phyloP scores from a whole-genome alignment of 2,329 filamentous ascomycete genomes.

The Curvularia spicifera region DNA sequence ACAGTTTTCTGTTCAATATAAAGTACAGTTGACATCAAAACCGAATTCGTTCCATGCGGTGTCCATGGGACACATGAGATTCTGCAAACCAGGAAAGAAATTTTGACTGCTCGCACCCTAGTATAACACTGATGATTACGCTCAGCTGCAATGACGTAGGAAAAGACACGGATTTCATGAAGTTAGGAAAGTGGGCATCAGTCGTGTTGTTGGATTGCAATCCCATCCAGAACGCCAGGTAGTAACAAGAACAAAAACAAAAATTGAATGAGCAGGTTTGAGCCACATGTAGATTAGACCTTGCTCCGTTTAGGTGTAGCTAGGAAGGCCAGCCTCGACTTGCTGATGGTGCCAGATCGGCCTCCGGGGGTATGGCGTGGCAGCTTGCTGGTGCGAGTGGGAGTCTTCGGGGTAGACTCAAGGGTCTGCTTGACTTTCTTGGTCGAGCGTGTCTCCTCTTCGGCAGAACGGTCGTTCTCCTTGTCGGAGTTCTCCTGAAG shows the following conservation, averaged over 20 bases:
- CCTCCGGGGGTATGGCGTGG: slow-evolving; percentile 40
- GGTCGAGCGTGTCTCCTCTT: slow-evolving; percentile 39
- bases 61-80: slow-evolving; percentile 17
- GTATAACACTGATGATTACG: slow-evolving; percentile 20
- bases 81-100: slow-evolving; percentile 17
- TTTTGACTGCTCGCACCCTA: slow-evolving; percentile 14
- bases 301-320: slow-evolving; percentile 49
- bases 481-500: slow-evolving; percentile 50
- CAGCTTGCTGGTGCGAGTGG: slow-evolving; percentile 39
- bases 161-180: slow-evolving; percentile 14
- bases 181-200: slow-evolving; percentile 10
- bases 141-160: slow-evolving; percentile 18
- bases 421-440: slow-evolving; percentile 44
- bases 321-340: slow-evolving; percentile 47
- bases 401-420: slow-evolving; percentile 38
- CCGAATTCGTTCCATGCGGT: slow-evolving; percentile 25
- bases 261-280: neutral
- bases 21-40: slow-evolving; percentile 25
- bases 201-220: slow-evolving; percentile 7
- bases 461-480: slow-evolving; percentile 49
- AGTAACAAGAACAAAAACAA: neutral
- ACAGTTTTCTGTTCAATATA: slow-evolving; percentile 21
- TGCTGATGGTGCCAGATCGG: slow-evolving; percentile 43
- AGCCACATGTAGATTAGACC: slow-evolving; percentile 19
- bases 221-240: slow-evolving; percentile 18